Evolutionary conservation across 2,329 filamentous ascomycete species (phyloP).

Genomic region (Penicillium sp.): DNA sequence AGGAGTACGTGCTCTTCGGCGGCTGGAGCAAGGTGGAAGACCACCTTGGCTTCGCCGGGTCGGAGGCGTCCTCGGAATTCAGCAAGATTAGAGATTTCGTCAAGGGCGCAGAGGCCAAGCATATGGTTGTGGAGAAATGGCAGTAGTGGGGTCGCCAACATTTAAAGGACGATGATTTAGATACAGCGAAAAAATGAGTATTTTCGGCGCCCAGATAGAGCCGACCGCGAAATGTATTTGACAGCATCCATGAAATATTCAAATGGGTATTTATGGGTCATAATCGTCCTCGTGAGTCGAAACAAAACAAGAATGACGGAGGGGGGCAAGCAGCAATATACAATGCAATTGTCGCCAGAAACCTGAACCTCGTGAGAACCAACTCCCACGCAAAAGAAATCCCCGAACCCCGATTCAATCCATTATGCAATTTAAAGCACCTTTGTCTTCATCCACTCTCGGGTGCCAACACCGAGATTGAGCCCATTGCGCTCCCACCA

Average conservation of each 20-base stretch:
- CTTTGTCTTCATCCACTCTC: conserved; percentile 85
- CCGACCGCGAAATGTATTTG: conserved; percentile 7
- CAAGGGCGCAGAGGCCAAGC: conserved; percentile 29
- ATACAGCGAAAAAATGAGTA: conserved; percentile 7
- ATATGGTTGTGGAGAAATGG: conserved; percentile 22
- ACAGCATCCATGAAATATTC: conserved; percentile 13
- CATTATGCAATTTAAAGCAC: conserved; percentile 52
- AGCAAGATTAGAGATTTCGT: conserved; percentile 22
- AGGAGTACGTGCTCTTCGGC: conserved; percentile 45
- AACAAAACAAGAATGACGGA: background rate
- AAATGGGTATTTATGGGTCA: conserved; percentile 25
- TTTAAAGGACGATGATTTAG: too few species aligned
- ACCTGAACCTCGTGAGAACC: too few species aligned
- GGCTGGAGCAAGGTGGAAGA: conserved; percentile 40
- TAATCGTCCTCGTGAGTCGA: conserved; percentile 18
- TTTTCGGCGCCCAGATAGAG: background rate
- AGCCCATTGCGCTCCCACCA: conserved; percentile 90
- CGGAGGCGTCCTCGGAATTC: conserved; percentile 33
- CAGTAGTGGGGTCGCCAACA: conserved; percentile 8
- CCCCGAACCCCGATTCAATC: conserved; percentile 8
- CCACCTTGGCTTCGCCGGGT: conserved; percentile 35
- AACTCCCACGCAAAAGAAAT: too few species aligned
- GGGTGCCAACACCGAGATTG: conserved; percentile 76
- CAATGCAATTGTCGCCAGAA: conserved; percentile 3
- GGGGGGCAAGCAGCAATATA: background rate